Evolutionary conservation across 129 eudicot genomes (phyloP), one percentile per base, ranked within the genome.

Genomic region (Escallonia herrerae): DNA sequence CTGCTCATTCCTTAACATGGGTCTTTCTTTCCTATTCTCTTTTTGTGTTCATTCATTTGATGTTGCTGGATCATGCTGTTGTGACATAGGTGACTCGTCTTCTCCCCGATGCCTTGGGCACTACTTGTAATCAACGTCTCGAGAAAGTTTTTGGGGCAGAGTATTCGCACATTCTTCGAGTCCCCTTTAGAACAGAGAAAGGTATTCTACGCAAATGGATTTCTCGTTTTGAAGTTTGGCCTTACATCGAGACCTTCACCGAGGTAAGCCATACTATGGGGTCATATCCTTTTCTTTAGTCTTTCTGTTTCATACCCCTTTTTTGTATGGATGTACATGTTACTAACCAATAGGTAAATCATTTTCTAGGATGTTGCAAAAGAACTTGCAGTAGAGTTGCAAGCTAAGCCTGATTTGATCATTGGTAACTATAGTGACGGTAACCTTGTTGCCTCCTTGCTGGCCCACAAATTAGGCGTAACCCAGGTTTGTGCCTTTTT

Each of bases 221-320:
- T 78, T 93, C 98, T 48, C 91, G 98, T 7, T 93, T 93, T 60
- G 98, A 93, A 77, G 98, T 93, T 50, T 93, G 98, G 98, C 98
- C 98, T 2, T 93, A 93, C 90, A 82, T 93, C 38, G 98, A 86
- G 74, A 93, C 95, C 45, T 93, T 85, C 98, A 86, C 95, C 55
- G 98, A 88, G 98, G 97, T 90, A 22, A 22, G 42, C 70, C 10
- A 22, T 33, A 11, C 5, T 2, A 2, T 52, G 49, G 47, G 15
- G 8, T n/a, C 40, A 15, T n/a, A n/a, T 22, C 12, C 44, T 22
- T 15, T 39, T 10, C 51, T 41, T 14, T 43, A 12, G 59, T 46
- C 66, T 9, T 5, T 3, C 56, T 2, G 2, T 5, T 0, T 8
- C 11, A 12, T 58, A n/a, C 60, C n/a, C 15, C 13, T 60, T 15